phyloP scores from a whole-genome alignment of 306 rosid species.

The Psophocarpus tetragonolobus region DNA sequence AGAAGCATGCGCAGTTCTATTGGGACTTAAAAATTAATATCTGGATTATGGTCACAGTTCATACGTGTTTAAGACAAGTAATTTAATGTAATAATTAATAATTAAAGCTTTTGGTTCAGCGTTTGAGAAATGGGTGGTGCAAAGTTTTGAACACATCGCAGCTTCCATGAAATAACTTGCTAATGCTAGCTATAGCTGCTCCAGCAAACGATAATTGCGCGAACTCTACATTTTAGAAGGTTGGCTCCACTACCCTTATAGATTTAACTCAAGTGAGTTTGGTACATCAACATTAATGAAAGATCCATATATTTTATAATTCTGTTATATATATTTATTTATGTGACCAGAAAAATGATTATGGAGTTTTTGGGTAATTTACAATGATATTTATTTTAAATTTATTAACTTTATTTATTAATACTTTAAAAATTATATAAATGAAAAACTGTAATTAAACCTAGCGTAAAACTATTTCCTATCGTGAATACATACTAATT shows the following conservation, averaged over 20 bases:
- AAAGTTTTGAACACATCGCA: conserved; percentile 32
- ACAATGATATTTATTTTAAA: no score
- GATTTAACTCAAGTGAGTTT: neutral
- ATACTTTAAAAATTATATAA: no score
- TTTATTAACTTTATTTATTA: no score
- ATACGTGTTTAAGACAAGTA: conserved; percentile 30
- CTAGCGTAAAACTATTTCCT: no score
- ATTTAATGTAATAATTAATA: neutral
- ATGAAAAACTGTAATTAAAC: no score
- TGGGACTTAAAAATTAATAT: neutral
- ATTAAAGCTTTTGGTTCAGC: neutral
- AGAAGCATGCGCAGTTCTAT: conserved; percentile 25
- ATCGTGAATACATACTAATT: no score
- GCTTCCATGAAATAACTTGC: conserved; percentile 40
- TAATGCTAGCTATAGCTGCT: no score
- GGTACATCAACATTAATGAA: neutral
- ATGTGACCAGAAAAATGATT: no score
- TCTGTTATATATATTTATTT: no score
- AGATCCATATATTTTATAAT: neutral
- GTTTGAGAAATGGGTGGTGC: conserved; percentile 8
- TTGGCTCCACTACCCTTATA: neutral
- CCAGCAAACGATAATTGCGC: neutral
- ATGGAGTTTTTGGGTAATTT: no score
- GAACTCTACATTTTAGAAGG: neutral
- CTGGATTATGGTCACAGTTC: conserved; percentile 6